Conservation (phyloP, 768 basidiomycete genomes). For the Kwoniella bestiolae region DNA sequence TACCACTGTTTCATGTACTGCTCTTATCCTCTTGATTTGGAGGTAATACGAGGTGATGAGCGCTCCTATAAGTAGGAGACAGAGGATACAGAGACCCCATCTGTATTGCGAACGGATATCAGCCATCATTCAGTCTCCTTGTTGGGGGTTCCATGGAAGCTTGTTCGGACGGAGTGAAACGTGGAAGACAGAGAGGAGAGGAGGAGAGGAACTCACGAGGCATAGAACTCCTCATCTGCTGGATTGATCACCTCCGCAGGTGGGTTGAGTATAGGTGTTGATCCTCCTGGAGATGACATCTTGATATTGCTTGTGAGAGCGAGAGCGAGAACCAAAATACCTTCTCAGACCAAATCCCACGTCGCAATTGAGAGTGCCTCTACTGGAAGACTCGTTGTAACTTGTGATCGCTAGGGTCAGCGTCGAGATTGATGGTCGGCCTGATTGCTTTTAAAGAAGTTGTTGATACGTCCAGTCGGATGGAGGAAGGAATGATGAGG, state of each 20-base stretch:
- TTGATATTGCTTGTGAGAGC: too few relatives aligned
- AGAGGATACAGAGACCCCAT: conserved; percentile 59
- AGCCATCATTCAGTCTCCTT: neutral
- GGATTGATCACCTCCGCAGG: conserved; percentile 44
- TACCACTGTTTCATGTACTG: conserved; percentile 93
- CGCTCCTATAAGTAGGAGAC: conserved; percentile 85
- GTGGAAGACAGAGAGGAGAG: neutral
- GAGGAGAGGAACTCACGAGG: conserved; percentile 43
- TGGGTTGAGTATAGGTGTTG: conserved; percentile 26
- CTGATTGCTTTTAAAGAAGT: too few relatives aligned
- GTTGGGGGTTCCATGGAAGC: too few relatives aligned
- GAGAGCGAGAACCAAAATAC: neutral
- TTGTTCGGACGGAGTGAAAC: neutral
- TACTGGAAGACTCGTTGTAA: too few relatives aligned
- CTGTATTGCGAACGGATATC: conserved; percentile 20
- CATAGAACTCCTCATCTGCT: conserved; percentile 57
- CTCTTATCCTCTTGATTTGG: conserved; percentile 92
- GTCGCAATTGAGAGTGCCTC: neutral
- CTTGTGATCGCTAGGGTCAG: too few relatives aligned
- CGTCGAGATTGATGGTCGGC: too few relatives aligned
- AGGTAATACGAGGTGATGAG: conserved; percentile 97
- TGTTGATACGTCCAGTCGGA: too few relatives aligned
- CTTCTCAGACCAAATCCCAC: neutral
- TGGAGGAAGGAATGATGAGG: too few relatives aligned
- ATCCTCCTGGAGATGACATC: conserved; percentile 2